A percentile compares a stretch with the other conserved stretches of the same genome.
These are phyloP conservation scores for Lodderomyces pseudojiufengensis DNA, from an alignment of 1,139 yeast genomes.

Conservation along the genomic window DNA sequence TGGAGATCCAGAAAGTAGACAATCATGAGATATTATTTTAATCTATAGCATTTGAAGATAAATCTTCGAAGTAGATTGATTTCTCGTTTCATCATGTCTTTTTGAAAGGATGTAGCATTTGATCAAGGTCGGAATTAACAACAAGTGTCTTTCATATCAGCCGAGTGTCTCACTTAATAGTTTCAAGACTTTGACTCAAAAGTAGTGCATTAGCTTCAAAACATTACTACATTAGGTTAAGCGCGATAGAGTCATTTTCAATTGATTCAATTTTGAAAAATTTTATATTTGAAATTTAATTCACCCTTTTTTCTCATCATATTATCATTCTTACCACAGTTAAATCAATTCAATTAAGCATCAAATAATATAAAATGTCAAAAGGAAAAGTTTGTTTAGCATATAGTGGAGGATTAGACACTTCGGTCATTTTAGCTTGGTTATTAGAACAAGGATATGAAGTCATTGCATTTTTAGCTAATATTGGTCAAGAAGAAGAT, in stretches of 20 bases:
- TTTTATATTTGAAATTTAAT: too few species aligned
- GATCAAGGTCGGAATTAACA: too few species aligned
- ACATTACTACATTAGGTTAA: background rate
- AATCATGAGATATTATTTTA: too few species aligned
- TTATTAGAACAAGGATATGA: slow-evolving; percentile 96
- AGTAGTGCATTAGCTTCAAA: too few species aligned
- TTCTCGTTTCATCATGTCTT: too few species aligned
- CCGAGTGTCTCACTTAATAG: too few species aligned
- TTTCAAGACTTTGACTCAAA: too few species aligned
- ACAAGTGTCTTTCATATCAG: too few species aligned
- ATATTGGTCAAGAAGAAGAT: slow-evolving; percentile 98
- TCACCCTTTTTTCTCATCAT: slow-evolving; percentile 7
- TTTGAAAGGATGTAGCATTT: too few species aligned
- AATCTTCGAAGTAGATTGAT: too few species aligned
- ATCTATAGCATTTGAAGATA: too few species aligned
- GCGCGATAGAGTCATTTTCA: background rate
- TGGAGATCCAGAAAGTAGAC: too few species aligned
- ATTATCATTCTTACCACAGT: slow-evolving; percentile 4
- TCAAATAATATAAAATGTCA: slow-evolving; percentile 56
- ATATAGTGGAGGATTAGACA: slow-evolving; percentile 97
- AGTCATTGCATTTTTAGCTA: slow-evolving; percentile 95
- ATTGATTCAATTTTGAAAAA: slow-evolving; percentile 5
- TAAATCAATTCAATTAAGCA: background rate
- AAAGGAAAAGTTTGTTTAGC: slow-evolving; percentile 99
- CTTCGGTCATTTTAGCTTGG: slow-evolving; percentile 98